A percentile compares a stretch with the other conserved stretches of the same genome.
These are phyloP conservation scores for Zelopaecilomyces penicillatus DNA, from an alignment of 2,329 filamentous ascomycete species.

Conservation along the genomic window DNA sequence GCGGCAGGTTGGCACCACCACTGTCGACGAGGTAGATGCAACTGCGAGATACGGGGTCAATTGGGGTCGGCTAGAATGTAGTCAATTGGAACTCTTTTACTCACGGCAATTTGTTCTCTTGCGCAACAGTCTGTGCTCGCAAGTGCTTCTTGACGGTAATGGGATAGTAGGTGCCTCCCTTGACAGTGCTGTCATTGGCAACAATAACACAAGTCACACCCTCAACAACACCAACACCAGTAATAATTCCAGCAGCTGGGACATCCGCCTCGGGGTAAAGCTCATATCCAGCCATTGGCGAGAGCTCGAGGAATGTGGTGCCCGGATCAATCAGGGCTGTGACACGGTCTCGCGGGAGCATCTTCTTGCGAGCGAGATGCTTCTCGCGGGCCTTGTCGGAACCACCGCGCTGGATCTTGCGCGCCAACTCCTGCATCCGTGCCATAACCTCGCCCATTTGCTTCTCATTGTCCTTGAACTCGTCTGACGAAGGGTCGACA, in stretches of 20 bases:
- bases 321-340: conserved; percentile 82
- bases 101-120: conserved; percentile 70
- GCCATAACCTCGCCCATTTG: conserved; percentile 69
- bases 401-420: conserved; percentile 66
- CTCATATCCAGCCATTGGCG: conserved; percentile 77
- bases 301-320: conserved; percentile 87
- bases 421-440: conserved; percentile 61
- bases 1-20: conserved; percentile 86
- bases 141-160: conserved; percentile 98
- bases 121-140: conserved; percentile 80
- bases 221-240: conserved; percentile 81
- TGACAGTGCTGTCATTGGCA: conserved; percentile 94
- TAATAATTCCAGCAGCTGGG: conserved; percentile 84
- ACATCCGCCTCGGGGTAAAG: conserved; percentile 83
- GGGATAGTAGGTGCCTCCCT: conserved; percentile 93
- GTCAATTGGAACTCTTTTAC: conserved; percentile 15
- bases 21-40: conserved; percentile 97
- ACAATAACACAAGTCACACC: conserved; percentile 90
- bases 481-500: conserved; percentile 67
- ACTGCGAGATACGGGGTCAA: conserved; percentile 22
- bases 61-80: not conserved
- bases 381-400: conserved; percentile 76
- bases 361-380: conserved; percentile 81
- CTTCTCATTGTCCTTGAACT: conserved; percentile 71
- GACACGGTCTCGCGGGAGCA: conserved; percentile 85